A percentile compares a stretch with the other conserved stretches of the same genome.
Conservation (phyloP, 805 yeast species). For the Kodamaea laetipori region DNA sequence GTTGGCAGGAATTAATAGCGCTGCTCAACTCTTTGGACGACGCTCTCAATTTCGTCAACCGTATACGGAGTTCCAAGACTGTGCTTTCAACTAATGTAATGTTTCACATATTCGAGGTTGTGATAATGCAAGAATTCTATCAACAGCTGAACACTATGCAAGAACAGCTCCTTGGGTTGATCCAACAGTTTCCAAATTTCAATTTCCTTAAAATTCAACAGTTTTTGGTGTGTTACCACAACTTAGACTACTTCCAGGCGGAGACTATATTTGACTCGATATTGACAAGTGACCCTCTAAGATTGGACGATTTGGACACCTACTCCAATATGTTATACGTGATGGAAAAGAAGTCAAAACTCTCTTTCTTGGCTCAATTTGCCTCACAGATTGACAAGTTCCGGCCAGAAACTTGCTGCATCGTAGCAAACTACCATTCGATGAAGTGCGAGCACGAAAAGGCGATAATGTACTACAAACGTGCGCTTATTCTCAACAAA, state of each 20-base stretch:
- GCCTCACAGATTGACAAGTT: slow-evolving; percentile 81
- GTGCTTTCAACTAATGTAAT: slow-evolving; percentile 34
- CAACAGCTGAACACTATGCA: slow-evolving; percentile 59
- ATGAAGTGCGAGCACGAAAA: slow-evolving; percentile 91
- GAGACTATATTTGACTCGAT: slow-evolving; percentile 78
- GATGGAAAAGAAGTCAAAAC: slow-evolving; percentile 82
- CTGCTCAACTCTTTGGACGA: slow-evolving; percentile 65
- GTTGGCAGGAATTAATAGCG: slow-evolving; percentile 79
- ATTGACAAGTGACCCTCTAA: slow-evolving; percentile 71
- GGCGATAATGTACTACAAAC: slow-evolving; percentile 87
- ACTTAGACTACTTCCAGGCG: slow-evolving; percentile 81
- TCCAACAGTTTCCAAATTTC: slow-evolving; percentile 67
- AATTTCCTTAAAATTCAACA: slow-evolving; percentile 76
- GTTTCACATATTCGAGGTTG: slow-evolving; percentile 62
- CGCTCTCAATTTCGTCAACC: slow-evolving; percentile 44
- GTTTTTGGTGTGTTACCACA: slow-evolving; percentile 79
- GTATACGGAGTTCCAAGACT: slow-evolving; percentile 38
- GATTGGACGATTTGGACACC: slow-evolving; percentile 88
- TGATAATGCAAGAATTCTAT: slow-evolving; percentile 74
- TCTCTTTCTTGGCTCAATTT: slow-evolving; percentile 84
- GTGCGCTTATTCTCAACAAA: slow-evolving; percentile 81
- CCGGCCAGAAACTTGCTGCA: slow-evolving; percentile 93
- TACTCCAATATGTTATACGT: slow-evolving; percentile 95
- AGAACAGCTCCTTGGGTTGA: slow-evolving; percentile 51
- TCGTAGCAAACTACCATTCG: slow-evolving; percentile 90